Evolutionary conservation across 257 asterid species (phyloP), one percentile per base, ranked within the genome.

Genomic region (Oldenlandia corymbosa): DNA sequence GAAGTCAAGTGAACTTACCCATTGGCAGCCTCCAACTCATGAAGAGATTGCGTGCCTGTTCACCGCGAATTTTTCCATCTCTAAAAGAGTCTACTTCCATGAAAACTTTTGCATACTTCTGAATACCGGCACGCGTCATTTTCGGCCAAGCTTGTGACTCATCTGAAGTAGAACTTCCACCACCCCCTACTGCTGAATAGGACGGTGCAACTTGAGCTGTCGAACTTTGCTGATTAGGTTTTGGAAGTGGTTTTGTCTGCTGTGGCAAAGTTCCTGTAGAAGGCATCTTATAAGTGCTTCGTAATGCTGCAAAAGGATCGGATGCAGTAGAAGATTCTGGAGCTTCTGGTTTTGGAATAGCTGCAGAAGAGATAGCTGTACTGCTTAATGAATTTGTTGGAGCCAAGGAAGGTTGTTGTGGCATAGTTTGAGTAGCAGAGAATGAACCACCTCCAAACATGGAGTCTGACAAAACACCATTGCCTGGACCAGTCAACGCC

Each of bases 21-120:
- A 88, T 82, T 43, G 99, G 99, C 58, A 92, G 80, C 74, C 86
- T 84, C 99, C 99, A 92, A 75, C 96, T 89, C 79, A 89, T 74
- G 75, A 92, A 92, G 43, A 92, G 79, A 82, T 85, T 83, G 28
- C 96, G 95, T 27, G 97, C 97, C 84, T 92, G 90, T 73, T 82
- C 88, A 60, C 99, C 96, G 50, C 88, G 76, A 57, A 92, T 90
- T 77, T 79, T 92, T 58, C 97, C 96, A 79, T 85, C 94, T 81
- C 95, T 85, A 68, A 87, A 95, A 27, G 81, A 76, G 79, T 92
- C 99, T 59, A 87, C 96, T 71, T 89, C 95, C 91, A 78, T 76
- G 71, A 92, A 92, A 69, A 92, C 94, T 78, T 85, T 89, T 27
- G 86, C 88, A 77, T 92, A 92, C 75, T 87, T 92, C 60, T 92